phyloP scores from a whole-genome alignment of 331 rosid genomes.

The Acacia concinna region DNA sequence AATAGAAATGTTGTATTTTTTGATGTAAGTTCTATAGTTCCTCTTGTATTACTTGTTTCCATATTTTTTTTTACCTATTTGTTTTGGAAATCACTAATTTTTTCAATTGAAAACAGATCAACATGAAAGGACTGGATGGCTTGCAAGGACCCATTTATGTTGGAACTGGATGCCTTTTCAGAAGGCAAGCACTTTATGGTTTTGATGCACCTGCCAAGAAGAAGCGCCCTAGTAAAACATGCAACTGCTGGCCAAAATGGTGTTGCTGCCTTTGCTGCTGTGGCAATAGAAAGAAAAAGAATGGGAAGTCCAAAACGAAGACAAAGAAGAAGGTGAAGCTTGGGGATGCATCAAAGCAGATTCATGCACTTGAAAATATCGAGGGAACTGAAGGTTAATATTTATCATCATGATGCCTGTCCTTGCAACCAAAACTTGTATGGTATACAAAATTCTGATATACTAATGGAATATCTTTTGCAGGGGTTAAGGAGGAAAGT shows the following conservation, averaged over 20 bases:
- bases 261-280: conserved; percentile 71
- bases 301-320: conserved; percentile 55
- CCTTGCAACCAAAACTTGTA: not conserved
- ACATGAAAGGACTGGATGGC: conserved; percentile 98
- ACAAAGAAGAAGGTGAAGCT: conserved; percentile 73
- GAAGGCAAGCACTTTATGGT: conserved; percentile 91
- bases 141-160: conserved; percentile 97
- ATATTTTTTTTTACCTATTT: conserved; percentile 1
- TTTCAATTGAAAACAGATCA: conserved; percentile 61
- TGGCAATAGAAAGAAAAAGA: conserved; percentile 57
- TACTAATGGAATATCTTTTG: conserved; percentile 26
- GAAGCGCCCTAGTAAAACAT: conserved; percentile 87
- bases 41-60: conserved; percentile 1
- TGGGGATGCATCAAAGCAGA: conserved; percentile 92
- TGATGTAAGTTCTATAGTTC: conserved; percentile 62
- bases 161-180: conserved; percentile 97
- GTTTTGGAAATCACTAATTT: conserved; percentile 20
- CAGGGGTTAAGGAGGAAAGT: conserved; percentile 13
- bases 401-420: conserved; percentile 14
- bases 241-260: conserved; percentile 97
- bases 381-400: conserved; percentile 72
- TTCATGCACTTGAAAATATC: conserved; percentile 93
- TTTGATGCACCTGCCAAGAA: conserved; percentile 83
- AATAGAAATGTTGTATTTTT: conserved; percentile 97
- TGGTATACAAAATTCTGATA: not conserved